Evolutionary conservation across 176 grass and related monocot species (phyloP), one percentile per base, ranked within the genome.

Genomic region (Alloteropsis semialata): DNA sequence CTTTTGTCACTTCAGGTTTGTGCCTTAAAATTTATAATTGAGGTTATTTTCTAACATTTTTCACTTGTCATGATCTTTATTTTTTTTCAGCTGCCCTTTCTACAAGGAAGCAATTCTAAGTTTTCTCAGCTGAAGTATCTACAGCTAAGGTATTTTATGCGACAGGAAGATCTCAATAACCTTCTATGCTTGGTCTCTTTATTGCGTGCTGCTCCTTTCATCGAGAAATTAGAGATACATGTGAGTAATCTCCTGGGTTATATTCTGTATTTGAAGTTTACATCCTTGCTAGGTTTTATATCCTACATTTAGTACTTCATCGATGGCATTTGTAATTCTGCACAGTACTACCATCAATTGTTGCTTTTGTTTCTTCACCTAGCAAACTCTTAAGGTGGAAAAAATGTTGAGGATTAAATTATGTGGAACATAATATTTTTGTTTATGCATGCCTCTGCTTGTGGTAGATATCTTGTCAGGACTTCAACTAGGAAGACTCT

Each of bases 191-290:
- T 75, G 9, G 32, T 32, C 49, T 56, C 72, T n/a, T 24, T 57
- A 1, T 30, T 75, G 9, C 55, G 50, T 19, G 50, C 49, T 75
- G 30, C 72, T 75, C 72, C 72, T 75, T 75, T 25, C 19, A 12
- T 75, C 8, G 49, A 75, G 39, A 75, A 37, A 6, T 56, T 75
- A 56, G 50, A 75, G 49, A 56, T 75, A 14, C 17, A 75, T 75
- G 67, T 70, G 42, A 70, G 67, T 69, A 16, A 11, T 69, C 11
- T 27, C n/a, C 5, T 69, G 12, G 10, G 10, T 25, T 44, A 25
- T 27, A n/a, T n/a, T n/a, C n/a, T n/a, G n/a, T n/a, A n/a, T n/a
- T n/a, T n/a, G n/a, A n/a, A n/a, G n/a, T n/a, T n/a, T n/a, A n/a
- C n/a, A n/a, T n/a, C 6, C 39, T 69, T 69, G 66, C 4, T 9